Conservation (phyloP, 73 alveolate genomes). For the Tetrahymena malaccensis region DNA sequence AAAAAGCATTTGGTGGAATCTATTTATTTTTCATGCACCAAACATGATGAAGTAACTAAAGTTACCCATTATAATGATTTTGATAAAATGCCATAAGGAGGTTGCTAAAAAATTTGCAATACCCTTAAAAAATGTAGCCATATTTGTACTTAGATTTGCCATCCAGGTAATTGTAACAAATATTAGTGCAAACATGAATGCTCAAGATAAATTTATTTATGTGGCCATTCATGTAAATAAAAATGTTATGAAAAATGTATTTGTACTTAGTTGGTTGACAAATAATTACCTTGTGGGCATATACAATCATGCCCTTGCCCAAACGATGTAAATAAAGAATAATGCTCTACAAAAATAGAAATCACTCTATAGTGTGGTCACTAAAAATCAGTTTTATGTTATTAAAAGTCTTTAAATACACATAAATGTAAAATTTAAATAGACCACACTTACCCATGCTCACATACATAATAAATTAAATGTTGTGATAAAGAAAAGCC, state of each 20-base stretch:
- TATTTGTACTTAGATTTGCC: slow-evolving; percentile 21
- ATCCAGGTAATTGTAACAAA: neutral
- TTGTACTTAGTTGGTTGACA: neutral
- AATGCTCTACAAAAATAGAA: neutral
- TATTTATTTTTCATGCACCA: neutral
- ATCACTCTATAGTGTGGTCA: slow-evolving; percentile 28
- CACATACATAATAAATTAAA: neutral
- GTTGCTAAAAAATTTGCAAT: slow-evolving; percentile 16
- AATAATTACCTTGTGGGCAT: slow-evolving; percentile 40
- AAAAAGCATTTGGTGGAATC: slow-evolving; percentile 15
- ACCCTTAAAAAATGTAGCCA: slow-evolving; percentile 9
- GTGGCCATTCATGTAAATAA: neutral
- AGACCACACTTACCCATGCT: neutral
- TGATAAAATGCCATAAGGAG: neutral
- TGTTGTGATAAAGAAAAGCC: neutral
- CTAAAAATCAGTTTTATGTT: neutral
- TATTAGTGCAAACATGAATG: neutral
- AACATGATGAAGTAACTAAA: neutral
- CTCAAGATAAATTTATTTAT: neutral
- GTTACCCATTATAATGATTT: neutral
- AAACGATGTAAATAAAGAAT: neutral
- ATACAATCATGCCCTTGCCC: neutral
- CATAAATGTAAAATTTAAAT: neutral
- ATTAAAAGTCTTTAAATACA: neutral
- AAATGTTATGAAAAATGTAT: neutral